Evolutionary conservation across 805 yeast genomes (phyloP).

Genomic region (Schizosaccharomyces pombe): ASM294v3 CU329670.1:5299501-5300000

Average conservation of each 20-base stretch:
- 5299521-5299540: neutral
- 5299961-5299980: too few species aligned
- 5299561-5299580: neutral
- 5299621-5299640: constrained; percentile 97
- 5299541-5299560: neutral
- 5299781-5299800: neutral
- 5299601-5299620: constrained; percentile 42
- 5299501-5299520: constrained; percentile 15
- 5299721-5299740: constrained; percentile 1
- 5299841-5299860: too few species aligned
- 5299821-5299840: too few species aligned
- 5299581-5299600: neutral
- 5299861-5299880: too few species aligned
- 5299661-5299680: neutral
- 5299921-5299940: too few species aligned
- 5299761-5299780: neutral
- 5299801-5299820: neutral
- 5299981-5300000: too few species aligned
- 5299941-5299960: too few species aligned
- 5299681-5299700: too few species aligned
- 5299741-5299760: constrained; percentile 3
- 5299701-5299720: neutral
- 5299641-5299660: constrained; percentile 40
- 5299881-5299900: too few species aligned
- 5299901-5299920: too few species aligned